Conservation (phyloP, 164 flowering plant genomes). For the Buxus sempervirens region DNA sequence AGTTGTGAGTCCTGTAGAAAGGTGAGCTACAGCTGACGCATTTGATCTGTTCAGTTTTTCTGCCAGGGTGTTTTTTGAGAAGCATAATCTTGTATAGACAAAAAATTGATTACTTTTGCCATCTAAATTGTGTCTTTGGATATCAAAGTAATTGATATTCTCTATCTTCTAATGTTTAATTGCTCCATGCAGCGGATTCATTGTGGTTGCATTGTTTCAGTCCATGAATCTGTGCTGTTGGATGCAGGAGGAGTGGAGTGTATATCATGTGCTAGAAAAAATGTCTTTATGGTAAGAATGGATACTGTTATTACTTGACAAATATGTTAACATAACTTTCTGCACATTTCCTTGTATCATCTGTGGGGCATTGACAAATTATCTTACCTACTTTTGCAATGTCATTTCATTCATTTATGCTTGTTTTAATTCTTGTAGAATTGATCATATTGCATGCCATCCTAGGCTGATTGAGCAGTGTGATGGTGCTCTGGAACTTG, state of each 20-base stretch:
- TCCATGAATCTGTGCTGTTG: slow-evolving; percentile 49
- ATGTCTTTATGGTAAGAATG: slow-evolving; percentile 44
- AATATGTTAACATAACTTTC: background rate
- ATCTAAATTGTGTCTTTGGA: background rate
- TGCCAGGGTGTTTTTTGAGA: background rate
- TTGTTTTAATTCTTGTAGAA: too few species aligned
- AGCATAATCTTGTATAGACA: background rate
- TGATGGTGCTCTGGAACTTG: too few species aligned
- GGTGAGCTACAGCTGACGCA: slow-evolving; percentile 35
- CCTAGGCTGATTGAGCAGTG: too few species aligned
- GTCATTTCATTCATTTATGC: too few species aligned
- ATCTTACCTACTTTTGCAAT: too few species aligned
- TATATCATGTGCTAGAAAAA: slow-evolving; percentile 67
- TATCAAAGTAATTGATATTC: background rate
- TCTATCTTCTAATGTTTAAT: slow-evolving; percentile 1
- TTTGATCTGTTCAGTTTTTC: background rate
- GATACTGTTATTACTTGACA: background rate
- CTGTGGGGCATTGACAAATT: too few species aligned
- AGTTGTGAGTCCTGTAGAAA: slow-evolving; percentile 82
- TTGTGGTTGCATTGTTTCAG: slow-evolving; percentile 90
- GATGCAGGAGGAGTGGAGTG: slow-evolving; percentile 94
- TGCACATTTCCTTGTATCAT: too few species aligned
- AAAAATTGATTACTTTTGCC: background rate
- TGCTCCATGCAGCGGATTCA: slow-evolving; percentile 66
- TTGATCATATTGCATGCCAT: too few species aligned